A percentile compares a stretch with the other conserved stretches of the same genome.
phyloP scores from a whole-genome alignment of 306 rosid species.

The Gastrolobium villosum region DNA sequence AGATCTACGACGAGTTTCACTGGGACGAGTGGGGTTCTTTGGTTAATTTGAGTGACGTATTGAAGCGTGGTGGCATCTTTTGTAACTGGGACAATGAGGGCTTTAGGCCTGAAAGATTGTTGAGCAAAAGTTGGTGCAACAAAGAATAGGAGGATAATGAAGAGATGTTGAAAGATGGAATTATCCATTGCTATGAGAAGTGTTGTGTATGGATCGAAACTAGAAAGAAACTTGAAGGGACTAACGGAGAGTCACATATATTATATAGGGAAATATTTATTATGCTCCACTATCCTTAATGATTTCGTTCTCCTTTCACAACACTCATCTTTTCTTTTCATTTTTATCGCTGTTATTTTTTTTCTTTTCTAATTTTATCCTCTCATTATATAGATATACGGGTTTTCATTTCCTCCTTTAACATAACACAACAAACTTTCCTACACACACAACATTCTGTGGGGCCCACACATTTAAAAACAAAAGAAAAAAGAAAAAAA shows the following conservation, averaged over 20 bases:
- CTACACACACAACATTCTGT: too few species aligned
- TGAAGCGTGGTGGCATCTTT: slow-evolving; percentile 61
- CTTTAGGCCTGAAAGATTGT: slow-evolving; percentile 64
- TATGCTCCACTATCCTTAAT: too few species aligned
- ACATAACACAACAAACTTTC: too few species aligned
- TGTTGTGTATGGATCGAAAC: background rate
- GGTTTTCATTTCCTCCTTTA: too few species aligned
- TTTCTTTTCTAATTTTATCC: too few species aligned
- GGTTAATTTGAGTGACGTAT: slow-evolving; percentile 58
- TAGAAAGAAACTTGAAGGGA: background rate
- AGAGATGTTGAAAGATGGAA: slow-evolving; percentile 18
- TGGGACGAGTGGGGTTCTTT: slow-evolving; percentile 64
- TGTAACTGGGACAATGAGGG: slow-evolving; percentile 50
- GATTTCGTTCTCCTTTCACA: too few species aligned
- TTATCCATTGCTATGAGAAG: background rate
- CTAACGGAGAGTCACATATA: background rate
- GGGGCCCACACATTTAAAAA: too few species aligned
- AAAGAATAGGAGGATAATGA: slow-evolving; percentile 11
- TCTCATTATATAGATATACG: too few species aligned
- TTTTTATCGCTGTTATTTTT: too few species aligned
- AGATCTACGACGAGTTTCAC: slow-evolving; percentile 60
- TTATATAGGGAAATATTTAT: slow-evolving; percentile 10
- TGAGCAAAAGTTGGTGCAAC: slow-evolving; percentile 48
- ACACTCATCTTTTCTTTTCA: too few species aligned
- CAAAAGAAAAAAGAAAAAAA: too few species aligned